Conservation (phyloP, 2,329 filamentous ascomycete genomes). For the Cryphonectria naterciae region DNA sequence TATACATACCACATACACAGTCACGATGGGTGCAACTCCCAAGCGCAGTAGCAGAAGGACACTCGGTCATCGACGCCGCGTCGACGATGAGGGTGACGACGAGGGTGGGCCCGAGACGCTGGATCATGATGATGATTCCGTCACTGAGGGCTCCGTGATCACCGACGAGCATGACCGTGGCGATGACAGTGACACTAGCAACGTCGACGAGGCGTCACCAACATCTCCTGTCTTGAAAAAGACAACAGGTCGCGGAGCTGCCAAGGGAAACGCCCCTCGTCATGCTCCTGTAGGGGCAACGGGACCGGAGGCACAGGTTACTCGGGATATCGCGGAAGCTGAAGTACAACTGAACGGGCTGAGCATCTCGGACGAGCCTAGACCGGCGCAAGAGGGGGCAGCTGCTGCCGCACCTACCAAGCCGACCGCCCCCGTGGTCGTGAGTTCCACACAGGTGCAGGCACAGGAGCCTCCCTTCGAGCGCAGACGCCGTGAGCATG, state of each 20-base stretch:
- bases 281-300: conserved; percentile 29
- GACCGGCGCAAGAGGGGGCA: conserved; percentile 51
- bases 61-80: conserved; percentile 69
- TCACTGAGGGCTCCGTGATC: conserved; percentile 65
- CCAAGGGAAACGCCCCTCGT: conserved; percentile 38
- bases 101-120: conserved; percentile 60
- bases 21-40: conserved; percentile 40
- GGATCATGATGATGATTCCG: conserved; percentile 66
- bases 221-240: conserved; percentile 49
- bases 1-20: conserved; percentile 9
- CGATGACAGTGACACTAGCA: conserved; percentile 68
- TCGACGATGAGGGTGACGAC: conserved; percentile 73
- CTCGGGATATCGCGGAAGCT: conserved; percentile 49
- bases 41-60: conserved; percentile 62
- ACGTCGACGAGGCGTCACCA: conserved; percentile 60
- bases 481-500: conserved; percentile 80
- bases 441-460: conserved; percentile 57
- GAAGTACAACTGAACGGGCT: conserved; percentile 63
- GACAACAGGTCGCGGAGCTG: conserved; percentile 46
- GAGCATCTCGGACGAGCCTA: conserved; percentile 48
- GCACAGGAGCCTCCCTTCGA: conserved; percentile 66
- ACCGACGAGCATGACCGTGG: conserved; percentile 65
- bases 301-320: conserved; percentile 31
- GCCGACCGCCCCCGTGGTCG: conserved; percentile 54
- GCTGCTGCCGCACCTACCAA: conserved; percentile 44